Conservation (phyloP, 2,329 filamentous ascomycete species). For the Fusarium humuli region DNA sequence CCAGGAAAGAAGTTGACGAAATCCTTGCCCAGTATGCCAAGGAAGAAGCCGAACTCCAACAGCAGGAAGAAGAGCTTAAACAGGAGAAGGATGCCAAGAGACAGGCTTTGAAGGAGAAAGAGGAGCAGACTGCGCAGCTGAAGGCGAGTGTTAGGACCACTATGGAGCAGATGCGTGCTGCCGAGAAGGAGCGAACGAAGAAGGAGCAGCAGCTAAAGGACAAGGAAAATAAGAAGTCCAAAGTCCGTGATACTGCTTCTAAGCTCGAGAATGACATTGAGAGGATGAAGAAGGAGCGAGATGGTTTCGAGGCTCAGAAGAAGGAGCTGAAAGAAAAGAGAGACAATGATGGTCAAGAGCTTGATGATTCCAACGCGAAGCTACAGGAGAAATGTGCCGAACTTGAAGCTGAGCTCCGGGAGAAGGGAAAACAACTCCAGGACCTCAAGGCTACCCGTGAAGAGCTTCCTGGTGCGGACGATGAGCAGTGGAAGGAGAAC, state of each 20-base stretch:
- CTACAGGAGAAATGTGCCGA: conserved; percentile 73
- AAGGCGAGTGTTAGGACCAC: conserved; percentile 83
- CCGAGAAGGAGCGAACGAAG: conserved; percentile 81
- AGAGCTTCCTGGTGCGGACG: conserved; percentile 70
- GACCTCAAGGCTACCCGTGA: conserved; percentile 78
- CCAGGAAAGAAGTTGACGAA: conserved; percentile 87
- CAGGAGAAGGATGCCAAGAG: conserved; percentile 84
- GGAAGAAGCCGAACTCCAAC: conserved; percentile 77
- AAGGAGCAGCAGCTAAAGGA: conserved; percentile 79
- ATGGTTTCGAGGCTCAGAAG: conserved; percentile 66
- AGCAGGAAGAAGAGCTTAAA: conserved; percentile 74
- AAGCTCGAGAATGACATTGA: conserved; percentile 75
- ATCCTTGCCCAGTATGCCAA: conserved; percentile 75
- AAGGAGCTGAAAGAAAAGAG: conserved; percentile 62
- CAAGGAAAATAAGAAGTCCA: conserved; percentile 75
- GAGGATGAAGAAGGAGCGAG: conserved; percentile 68
- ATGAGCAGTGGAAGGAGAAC: conserved; percentile 65
- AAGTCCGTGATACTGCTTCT: conserved; percentile 75
- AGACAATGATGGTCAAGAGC: conserved; percentile 62
- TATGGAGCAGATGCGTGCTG: conserved; percentile 83
- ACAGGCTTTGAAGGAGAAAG: conserved; percentile 85
- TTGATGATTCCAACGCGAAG: conserved; percentile 66
- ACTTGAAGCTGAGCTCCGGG: conserved; percentile 78
- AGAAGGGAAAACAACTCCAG: conserved; percentile 75
- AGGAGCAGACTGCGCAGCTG: conserved; percentile 87